Conservation (phyloP, 768 basidiomycete species). For the Tylopilus vinaceipallidus region DNA sequence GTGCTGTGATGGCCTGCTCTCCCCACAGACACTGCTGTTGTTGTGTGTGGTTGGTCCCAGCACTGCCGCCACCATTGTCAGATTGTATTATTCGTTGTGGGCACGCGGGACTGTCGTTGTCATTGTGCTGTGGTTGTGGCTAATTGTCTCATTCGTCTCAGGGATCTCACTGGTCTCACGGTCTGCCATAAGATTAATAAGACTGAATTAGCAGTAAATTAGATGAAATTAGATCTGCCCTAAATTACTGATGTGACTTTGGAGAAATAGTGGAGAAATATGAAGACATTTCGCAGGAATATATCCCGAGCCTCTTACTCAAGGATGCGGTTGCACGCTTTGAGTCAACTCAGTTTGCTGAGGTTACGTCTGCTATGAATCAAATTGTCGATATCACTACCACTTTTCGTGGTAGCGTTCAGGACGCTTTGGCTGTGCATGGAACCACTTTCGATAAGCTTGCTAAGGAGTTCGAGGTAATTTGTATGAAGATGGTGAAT, state of each 20-base stretch:
- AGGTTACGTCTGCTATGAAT: slow-evolving; percentile 6
- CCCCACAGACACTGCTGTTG: no score
- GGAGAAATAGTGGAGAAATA: slow-evolving; percentile 7
- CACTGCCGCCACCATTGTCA: no score
- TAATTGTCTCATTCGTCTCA: no score
- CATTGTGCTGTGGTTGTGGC: no score
- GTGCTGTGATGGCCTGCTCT: no score
- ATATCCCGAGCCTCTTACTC: slow-evolving; percentile 10
- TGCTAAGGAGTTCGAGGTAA: slow-evolving; percentile 3
- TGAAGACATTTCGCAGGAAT: slow-evolving; percentile 1
- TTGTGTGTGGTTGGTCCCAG: no score
- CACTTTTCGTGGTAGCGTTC: slow-evolving; percentile 9
- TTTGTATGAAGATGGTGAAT: neutral
- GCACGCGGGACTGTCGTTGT: no score
- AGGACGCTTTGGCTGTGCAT: slow-evolving; percentile 1
- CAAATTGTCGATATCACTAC: slow-evolving; percentile 14
- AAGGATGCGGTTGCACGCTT: neutral
- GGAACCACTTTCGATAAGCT: slow-evolving; percentile 1
- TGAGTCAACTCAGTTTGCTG: slow-evolving; percentile 6
- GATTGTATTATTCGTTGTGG: no score
- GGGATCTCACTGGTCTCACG: no score
- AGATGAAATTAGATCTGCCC: no score
- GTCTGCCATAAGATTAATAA: no score
- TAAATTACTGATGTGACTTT: slow-evolving; percentile 8
- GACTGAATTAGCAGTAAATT: no score